A percentile compares a stretch with the other conserved stretches of the same genome.
These are phyloP conservation scores for Blastocladiella emersonii DNA, from an alignment of 371 early-diverging fungal species.

Conservation along the genomic window DNA sequence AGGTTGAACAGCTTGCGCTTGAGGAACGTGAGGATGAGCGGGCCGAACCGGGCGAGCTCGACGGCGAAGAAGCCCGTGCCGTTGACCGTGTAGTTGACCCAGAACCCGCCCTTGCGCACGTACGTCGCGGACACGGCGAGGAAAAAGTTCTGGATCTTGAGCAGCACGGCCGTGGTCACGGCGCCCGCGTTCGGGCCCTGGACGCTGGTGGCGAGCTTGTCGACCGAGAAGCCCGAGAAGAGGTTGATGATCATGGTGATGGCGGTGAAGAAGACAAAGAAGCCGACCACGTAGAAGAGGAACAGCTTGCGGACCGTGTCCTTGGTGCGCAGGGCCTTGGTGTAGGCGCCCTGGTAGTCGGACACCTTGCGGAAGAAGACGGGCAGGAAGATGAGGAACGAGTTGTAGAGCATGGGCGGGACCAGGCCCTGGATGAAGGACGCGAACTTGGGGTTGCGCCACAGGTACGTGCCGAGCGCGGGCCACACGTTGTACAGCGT, in stretches of 20 bases:
- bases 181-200: neutral
- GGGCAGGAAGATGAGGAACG: constrained; percentile 3
- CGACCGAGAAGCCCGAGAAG: neutral
- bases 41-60: neutral
- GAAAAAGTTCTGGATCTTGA: neutral
- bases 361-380: neutral
- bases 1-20: neutral
- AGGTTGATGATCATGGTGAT: neutral
- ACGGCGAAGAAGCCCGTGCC: neutral
- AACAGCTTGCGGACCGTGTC: neutral
- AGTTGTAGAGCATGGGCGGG: neutral
- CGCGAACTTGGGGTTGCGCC: neutral
- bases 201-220: neutral
- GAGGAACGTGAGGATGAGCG: neutral
- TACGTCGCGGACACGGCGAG: neutral
- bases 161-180: neutral
- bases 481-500: neutral
- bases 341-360: neutral
- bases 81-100: neutral
- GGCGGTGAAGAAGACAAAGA: neutral
- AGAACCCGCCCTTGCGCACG: neutral
- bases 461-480: neutral
- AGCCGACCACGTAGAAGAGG: neutral
- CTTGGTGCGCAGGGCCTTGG: neutral
- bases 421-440: neutral